Conservation (phyloP, 225 moss, liverwort and hornwort genomes). For the Marchantia paleacea region DNA sequence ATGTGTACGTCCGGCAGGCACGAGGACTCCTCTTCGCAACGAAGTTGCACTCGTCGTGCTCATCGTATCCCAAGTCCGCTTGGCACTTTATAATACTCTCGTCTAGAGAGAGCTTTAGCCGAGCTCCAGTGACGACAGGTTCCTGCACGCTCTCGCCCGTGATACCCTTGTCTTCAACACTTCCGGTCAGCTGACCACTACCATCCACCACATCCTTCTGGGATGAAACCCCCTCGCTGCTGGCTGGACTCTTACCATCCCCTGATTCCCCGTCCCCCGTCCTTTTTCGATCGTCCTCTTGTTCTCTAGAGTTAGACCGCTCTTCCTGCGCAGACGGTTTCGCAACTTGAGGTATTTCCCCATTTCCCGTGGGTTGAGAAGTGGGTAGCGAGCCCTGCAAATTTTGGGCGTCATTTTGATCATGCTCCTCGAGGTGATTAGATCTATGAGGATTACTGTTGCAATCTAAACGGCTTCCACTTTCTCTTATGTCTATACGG, state of each 20-base stretch:
- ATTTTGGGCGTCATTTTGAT: background rate
- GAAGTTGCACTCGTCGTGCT: conserved; percentile 26
- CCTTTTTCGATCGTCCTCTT: background rate
- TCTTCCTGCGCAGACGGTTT: background rate
- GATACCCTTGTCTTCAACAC: background rate
- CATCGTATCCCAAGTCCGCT: conserved; percentile 13
- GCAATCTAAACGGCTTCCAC: conserved; percentile 6
- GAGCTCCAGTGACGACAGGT: background rate
- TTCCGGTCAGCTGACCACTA: background rate
- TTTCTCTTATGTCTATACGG: background rate
- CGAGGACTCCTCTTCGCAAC: conserved; percentile 34
- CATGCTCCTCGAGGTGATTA: background rate
- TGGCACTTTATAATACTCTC: background rate
- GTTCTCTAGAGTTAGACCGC: background rate
- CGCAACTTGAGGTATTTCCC: background rate
- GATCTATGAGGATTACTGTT: background rate
- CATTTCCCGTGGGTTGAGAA: background rate
- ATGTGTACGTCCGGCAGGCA: conserved; percentile 36
- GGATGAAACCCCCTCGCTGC: background rate
- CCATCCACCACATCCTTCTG: background rate
- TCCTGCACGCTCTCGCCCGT: background rate
- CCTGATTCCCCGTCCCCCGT: background rate
- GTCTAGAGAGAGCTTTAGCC: background rate
- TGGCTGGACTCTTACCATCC: background rate
- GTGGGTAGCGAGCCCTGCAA: background rate